Evolutionary conservation across 768 basidiomycete genomes (phyloP).

Genomic region (Mycena latifolia): DNA sequence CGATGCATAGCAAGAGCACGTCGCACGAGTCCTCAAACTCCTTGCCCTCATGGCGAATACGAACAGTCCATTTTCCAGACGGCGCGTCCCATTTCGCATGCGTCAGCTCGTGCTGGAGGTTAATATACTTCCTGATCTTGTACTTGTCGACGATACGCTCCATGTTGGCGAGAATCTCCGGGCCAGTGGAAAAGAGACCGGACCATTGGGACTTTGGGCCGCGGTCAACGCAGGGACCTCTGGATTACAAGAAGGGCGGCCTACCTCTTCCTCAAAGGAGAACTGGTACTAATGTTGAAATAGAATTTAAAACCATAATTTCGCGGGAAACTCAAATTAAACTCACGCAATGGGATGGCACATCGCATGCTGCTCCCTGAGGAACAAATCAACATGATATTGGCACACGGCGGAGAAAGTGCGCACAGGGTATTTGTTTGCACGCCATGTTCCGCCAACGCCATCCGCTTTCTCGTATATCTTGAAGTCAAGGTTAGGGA

Average conservation of each 20-base stretch:
- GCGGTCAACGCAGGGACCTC: too few relatives aligned
- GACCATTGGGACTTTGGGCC: slow-evolving; percentile 24
- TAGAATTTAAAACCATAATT: not conserved
- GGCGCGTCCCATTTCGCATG: slow-evolving; percentile 47
- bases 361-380: slow-evolving; percentile 24
- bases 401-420: not conserved
- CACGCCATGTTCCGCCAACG: slow-evolving; percentile 22
- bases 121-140: slow-evolving; percentile 24
- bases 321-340: not conserved
- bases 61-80: slow-evolving; percentile 67
- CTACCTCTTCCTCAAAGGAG: slow-evolving; percentile 22
- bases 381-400: not conserved
- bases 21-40: slow-evolving; percentile 69
- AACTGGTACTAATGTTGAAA: slow-evolving; percentile 16
- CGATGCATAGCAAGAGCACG: slow-evolving; percentile 67
- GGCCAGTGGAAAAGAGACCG: slow-evolving; percentile 19
- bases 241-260: not conserved
- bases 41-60: slow-evolving; percentile 50
- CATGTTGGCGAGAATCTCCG: slow-evolving; percentile 26
- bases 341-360: slow-evolving; percentile 21
- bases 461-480: slow-evolving; percentile 30
- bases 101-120: slow-evolving; percentile 27
- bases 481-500: slow-evolving; percentile 25
- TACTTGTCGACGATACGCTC: slow-evolving; percentile 25
- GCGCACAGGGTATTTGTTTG: slow-evolving; percentile 21